These are phyloP conservation scores for Emericellopsis terricola DNA, from an alignment of 495 filamentous ascomycete genomes.

Conservation along the genomic window DNA sequence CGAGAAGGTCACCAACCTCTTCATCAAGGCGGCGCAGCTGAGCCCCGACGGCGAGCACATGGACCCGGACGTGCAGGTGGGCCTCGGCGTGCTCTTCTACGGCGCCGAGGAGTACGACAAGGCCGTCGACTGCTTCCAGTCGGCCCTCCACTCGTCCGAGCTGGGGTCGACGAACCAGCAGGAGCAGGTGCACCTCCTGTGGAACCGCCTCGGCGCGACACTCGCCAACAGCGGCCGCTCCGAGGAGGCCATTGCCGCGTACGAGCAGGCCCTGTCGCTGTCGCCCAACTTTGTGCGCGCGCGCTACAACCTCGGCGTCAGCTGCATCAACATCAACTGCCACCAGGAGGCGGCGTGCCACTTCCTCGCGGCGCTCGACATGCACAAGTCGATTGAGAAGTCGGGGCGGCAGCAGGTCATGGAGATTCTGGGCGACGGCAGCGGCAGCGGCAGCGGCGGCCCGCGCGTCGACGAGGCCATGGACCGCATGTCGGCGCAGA, in stretches of 20 bases:
- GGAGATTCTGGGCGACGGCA: conserved; percentile 54
- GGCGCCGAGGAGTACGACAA: conserved; percentile 95
- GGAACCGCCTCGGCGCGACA: conserved; percentile 94
- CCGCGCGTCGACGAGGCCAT: conserved; percentile 51
- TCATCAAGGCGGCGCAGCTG: conserved; percentile 82
- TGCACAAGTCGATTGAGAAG: conserved; percentile 88
- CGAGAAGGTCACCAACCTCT: conserved; percentile 73
- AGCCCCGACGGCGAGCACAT: conserved; percentile 72
- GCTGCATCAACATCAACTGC: conserved; percentile 94
- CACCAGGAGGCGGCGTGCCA: conserved; percentile 85
- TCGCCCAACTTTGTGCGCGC: conserved; percentile 93
- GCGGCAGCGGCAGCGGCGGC: conserved; percentile 23
- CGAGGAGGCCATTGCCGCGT: conserved; percentile 92
- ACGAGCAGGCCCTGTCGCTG: conserved; percentile 76
- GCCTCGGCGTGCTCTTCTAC: conserved; percentile 94
- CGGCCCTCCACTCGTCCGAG: conserved; percentile 70
- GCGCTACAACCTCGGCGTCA: conserved; percentile 90
- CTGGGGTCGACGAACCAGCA: conserved; percentile 55
- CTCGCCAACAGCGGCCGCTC: conserved; percentile 83
- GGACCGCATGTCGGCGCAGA: conserved; percentile 71
- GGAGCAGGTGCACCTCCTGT: conserved; percentile 75
- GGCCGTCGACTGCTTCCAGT: conserved; percentile 93
- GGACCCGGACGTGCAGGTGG: conserved; percentile 97
- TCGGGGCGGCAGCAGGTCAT: conserved; percentile 66
- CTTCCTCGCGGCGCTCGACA: conserved; percentile 80